Conservation (phyloP, 192 early-diverging fungal species). For the Dissophora globulifera region DNA sequence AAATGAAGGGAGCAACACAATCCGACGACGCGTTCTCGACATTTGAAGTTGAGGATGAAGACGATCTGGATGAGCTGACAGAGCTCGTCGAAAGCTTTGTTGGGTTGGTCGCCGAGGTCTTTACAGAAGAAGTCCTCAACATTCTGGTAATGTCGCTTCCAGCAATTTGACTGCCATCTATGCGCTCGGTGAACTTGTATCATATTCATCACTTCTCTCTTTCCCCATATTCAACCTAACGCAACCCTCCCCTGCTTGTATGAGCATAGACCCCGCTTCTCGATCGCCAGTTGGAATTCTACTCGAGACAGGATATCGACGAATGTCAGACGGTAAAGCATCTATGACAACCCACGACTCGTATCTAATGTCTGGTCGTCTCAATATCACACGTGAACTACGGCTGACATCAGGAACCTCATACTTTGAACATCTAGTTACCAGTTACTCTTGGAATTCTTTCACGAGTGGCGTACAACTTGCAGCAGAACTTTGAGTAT, state of each 20-base stretch:
- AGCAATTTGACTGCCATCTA: no score
- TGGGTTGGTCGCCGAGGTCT: slow-evolving; percentile 38
- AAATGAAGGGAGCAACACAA: slow-evolving; percentile 47
- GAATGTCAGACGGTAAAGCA: slow-evolving; percentile 42
- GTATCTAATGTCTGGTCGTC: no score
- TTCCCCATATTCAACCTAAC: no score
- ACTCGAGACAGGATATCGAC: slow-evolving; percentile 29
- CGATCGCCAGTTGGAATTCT: slow-evolving; percentile 28
- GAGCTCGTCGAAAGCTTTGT: slow-evolving; percentile 48
- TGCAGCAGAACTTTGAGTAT: slow-evolving; percentile 43
- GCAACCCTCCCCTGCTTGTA: no score
- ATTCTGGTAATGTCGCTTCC: slow-evolving; percentile 26
- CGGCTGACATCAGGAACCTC: neutral
- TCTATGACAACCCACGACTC: neutral
- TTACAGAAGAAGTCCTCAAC: slow-evolving; percentile 49
- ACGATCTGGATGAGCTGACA: slow-evolving; percentile 40
- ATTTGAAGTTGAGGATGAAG: slow-evolving; percentile 49
- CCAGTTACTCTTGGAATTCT: slow-evolving; percentile 44
- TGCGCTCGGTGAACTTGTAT: no score
- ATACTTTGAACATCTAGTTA: slow-evolving; percentile 1
- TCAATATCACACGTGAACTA: no score
- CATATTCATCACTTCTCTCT: no score
- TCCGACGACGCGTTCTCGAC: slow-evolving; percentile 48
- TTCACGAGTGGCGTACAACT: slow-evolving; percentile 27
- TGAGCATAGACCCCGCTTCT: slow-evolving; percentile 37